Evolutionary conservation across 106 monocot species (phyloP).

Genomic region (Dioscorea dumetorum): DNA sequence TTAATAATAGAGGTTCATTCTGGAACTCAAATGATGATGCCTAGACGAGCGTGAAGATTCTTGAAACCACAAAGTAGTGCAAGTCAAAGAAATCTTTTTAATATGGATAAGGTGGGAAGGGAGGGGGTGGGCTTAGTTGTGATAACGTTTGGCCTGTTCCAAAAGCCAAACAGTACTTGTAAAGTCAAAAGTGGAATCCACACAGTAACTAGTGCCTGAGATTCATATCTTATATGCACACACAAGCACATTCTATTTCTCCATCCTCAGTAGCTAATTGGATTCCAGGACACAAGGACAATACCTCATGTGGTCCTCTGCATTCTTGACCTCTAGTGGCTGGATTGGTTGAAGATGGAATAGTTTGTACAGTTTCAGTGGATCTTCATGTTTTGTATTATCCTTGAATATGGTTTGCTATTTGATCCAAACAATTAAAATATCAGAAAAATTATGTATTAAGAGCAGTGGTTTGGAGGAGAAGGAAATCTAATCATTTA

Average conservation of each 20-base stretch:
- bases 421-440: no score
- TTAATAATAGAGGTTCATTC: background rate
- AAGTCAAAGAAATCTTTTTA: constrained; percentile 5
- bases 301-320: no score
- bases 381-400: background rate
- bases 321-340: no score
- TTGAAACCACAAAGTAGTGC: background rate
- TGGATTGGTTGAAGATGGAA: background rate
- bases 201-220: background rate
- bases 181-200: constrained; percentile 9
- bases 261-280: background rate
- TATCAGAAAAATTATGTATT: no score
- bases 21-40: background rate
- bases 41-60: background rate
- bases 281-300: background rate
- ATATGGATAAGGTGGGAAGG: background rate
- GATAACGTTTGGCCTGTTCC: constrained; percentile 1
- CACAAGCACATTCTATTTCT: background rate
- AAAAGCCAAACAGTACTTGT: constrained; percentile 8
- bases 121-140: background rate
- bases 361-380: background rate
- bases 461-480: no score
- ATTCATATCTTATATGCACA: background rate
- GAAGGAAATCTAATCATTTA: no score
- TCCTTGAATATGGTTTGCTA: no score